Evolutionary conservation across 2,329 filamentous ascomycete genomes (phyloP).

Genomic region (Ophiosphaerella herpotricha): DNA sequence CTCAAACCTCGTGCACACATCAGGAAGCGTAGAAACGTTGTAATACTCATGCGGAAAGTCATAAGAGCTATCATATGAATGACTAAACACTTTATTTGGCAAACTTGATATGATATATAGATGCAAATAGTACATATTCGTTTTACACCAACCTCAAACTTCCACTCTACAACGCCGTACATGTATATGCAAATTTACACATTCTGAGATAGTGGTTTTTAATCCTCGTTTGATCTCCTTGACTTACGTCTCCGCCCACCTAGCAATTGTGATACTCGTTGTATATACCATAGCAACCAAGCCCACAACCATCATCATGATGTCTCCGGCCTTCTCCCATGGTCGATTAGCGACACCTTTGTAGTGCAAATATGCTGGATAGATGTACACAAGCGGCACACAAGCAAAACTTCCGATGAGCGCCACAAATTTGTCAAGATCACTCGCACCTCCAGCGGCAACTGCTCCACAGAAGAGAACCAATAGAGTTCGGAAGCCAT

Average conservation of each 20-base stretch:
- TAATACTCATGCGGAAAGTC: no score
- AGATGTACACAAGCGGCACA: constrained; percentile 77
- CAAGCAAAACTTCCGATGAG: constrained; percentile 75
- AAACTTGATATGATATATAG: neutral
- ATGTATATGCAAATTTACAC: neutral
- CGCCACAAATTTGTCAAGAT: constrained; percentile 75
- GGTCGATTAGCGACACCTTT: constrained; percentile 65
- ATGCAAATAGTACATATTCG: neutral
- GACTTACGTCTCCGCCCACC: constrained; percentile 36
- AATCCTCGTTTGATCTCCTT: neutral
- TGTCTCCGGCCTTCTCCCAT: constrained; percentile 62
- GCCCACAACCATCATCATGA: constrained; percentile 67
- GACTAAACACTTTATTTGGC: no score
- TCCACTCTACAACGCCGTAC: constrained; percentile 2
- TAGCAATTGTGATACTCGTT: constrained; percentile 63
- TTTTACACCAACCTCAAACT: neutral
- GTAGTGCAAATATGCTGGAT: constrained; percentile 73
- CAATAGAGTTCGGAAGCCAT: constrained; percentile 63
- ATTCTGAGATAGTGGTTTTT: neutral
- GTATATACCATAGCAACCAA: constrained; percentile 75
- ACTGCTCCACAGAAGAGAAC: constrained; percentile 65
- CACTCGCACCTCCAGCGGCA: constrained; percentile 66
- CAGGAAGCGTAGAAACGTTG: no score
- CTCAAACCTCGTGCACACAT: no score
- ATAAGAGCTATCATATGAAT: no score